Percentiles rank a stretch among this genome's conserved stretches.
Conservation (phyloP, 768 basidiomycete species). For the Termitomyces sp. region DNA sequence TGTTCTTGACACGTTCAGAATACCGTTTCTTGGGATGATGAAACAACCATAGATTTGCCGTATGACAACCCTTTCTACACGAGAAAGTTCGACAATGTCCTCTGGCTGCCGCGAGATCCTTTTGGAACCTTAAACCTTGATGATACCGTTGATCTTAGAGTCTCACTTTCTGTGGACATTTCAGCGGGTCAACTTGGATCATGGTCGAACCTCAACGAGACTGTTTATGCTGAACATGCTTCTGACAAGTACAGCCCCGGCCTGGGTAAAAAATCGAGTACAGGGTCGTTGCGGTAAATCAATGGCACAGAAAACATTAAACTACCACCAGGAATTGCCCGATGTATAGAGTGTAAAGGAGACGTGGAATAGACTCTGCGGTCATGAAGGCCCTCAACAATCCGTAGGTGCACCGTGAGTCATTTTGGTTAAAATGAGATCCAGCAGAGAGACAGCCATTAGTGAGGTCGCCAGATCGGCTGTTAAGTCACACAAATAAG, state of each 20-base stretch:
- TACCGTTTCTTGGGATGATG: conserved; percentile 85
- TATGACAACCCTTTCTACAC: conserved; percentile 81
- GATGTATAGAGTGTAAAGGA: conserved; percentile 39
- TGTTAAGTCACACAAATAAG: conserved; percentile 3
- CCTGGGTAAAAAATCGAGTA: conserved; percentile 3
- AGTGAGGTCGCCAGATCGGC: conserved; percentile 55
- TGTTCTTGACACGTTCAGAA: conserved; percentile 96
- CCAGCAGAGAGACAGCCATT: conserved; percentile 67
- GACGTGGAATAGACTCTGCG: conserved; percentile 39
- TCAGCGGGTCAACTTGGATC: conserved; percentile 45
- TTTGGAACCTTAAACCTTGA: conserved; percentile 75
- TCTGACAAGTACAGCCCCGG: conserved; percentile 12
- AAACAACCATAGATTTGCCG: conserved; percentile 58
- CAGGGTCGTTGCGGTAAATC: conserved; percentile 18
- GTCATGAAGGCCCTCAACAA: conserved; percentile 33
- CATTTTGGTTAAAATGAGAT: conserved; percentile 65
- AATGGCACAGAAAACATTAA: conserved; percentile 61
- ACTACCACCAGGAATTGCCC: conserved; percentile 52
- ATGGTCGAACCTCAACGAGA: too few relatives aligned
- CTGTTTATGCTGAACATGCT: conserved; percentile 29
- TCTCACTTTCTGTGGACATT: conserved; percentile 58
- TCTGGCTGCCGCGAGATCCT: conserved; percentile 89
- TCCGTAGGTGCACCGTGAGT: conserved; percentile 63
- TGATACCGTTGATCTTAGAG: conserved; percentile 71
- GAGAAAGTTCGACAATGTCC: conserved; percentile 52